phyloP scores from a whole-genome alignment of 1,284 basidiomycete genomes.

The Limonomyces culmigenus region DNA sequence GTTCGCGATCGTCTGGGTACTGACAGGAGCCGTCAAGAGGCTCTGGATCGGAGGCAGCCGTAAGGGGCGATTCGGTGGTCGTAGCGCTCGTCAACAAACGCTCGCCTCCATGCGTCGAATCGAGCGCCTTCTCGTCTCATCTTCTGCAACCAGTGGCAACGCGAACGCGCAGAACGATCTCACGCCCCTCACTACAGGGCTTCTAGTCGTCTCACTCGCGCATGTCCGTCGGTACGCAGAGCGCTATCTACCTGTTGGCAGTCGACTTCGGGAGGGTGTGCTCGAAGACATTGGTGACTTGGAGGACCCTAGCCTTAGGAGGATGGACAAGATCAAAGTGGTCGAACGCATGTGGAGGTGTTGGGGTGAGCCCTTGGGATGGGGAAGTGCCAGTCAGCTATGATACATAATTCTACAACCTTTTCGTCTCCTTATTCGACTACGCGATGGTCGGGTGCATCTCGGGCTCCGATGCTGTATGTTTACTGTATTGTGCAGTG shows the following conservation, averaged over 20 bases:
- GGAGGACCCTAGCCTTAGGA: conserved; percentile 54
- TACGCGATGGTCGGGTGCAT: no score
- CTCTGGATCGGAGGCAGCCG: conserved; percentile 32
- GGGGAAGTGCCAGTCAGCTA: conserved; percentile 18
- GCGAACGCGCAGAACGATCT: conserved; percentile 12
- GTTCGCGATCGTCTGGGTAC: conserved; percentile 64
- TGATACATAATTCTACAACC: background rate
- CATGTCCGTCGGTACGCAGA: conserved; percentile 49
- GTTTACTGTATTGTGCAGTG: no score
- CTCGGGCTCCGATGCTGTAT: no score
- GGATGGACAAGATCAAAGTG: conserved; percentile 58
- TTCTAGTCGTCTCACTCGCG: conserved; percentile 58
- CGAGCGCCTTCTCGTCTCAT: conserved; percentile 51
- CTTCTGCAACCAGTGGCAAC: conserved; percentile 15
- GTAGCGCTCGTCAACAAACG: no score
- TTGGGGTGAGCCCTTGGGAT: conserved; percentile 54
- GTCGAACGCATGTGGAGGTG: conserved; percentile 85
- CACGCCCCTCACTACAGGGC: conserved; percentile 46
- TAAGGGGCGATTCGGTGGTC: conserved; percentile 34
- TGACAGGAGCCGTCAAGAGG: conserved; percentile 33
- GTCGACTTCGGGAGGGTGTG: conserved; percentile 59
- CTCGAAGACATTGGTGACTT: conserved; percentile 76
- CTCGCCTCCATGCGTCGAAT: no score
- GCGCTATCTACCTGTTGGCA: conserved; percentile 30
- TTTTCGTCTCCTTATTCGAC: no score